A percentile compares a stretch with the other conserved stretches of the same genome.
Conservation (phyloP, 1,284 basidiomycete genomes). For the Malassezia cuniculi region DNA sequence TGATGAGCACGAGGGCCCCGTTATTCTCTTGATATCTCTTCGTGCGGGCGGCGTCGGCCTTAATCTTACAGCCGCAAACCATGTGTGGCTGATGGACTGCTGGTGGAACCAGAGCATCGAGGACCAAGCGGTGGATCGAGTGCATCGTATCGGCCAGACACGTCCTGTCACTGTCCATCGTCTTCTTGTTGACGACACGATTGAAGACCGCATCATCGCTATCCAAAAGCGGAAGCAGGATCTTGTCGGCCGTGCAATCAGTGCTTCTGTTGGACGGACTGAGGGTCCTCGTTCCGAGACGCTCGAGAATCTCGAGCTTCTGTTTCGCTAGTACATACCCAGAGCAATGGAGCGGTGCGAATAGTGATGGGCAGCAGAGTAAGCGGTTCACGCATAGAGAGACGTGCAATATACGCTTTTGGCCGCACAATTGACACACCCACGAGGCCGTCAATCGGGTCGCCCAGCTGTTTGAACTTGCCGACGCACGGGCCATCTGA, state of each 20-base stretch:
- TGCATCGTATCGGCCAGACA: slow-evolving; percentile 76
- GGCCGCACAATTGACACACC: too few relatives aligned
- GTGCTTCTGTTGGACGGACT: slow-evolving; percentile 1
- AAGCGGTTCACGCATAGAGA: background rate
- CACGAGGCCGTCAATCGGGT: too few relatives aligned
- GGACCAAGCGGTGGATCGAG: slow-evolving; percentile 56
- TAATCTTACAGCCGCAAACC: slow-evolving; percentile 39
- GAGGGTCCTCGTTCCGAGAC: slow-evolving; percentile 20
- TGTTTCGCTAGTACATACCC: slow-evolving; percentile 21
- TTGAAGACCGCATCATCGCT: slow-evolving; percentile 54
- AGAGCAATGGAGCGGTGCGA: slow-evolving; percentile 1
- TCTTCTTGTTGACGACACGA: slow-evolving; percentile 81
- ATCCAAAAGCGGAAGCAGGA: slow-evolving; percentile 91
- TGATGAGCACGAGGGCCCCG: slow-evolving; percentile 64
- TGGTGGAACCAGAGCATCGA: slow-evolving; percentile 49
- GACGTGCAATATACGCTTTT: too few relatives aligned
- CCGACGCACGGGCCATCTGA: too few relatives aligned
- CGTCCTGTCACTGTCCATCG: slow-evolving; percentile 77
- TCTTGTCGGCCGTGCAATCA: slow-evolving; percentile 54
- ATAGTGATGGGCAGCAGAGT: slow-evolving; percentile 7
- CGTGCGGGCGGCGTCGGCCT: slow-evolving; percentile 84
- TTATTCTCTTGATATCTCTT: slow-evolving; percentile 76
- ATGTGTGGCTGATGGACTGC: slow-evolving; percentile 40
- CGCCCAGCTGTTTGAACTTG: too few relatives aligned
- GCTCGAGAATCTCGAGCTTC: slow-evolving; percentile 31